Conservation (phyloP, 2,329 filamentous ascomycete species). For the Torrubiellomyces zombiae region DNA sequence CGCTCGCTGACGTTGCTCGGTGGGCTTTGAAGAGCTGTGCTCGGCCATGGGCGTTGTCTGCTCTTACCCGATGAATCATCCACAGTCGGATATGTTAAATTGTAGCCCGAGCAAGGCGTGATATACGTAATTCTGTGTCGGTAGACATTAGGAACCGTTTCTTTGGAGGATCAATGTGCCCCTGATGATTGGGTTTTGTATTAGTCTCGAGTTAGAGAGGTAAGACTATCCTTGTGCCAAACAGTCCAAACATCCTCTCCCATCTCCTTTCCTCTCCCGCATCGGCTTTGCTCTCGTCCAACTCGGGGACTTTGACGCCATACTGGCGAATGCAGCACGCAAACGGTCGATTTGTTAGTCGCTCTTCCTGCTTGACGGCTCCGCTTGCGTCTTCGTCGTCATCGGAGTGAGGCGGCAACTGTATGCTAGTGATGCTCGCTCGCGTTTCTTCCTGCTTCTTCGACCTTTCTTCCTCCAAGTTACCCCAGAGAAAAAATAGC, state of each 20-base stretch:
- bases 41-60: no score
- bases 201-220: background rate
- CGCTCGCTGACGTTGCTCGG: no score
- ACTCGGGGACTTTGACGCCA: constrained; percentile 32
- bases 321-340: constrained; percentile 57
- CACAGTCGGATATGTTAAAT: no score
- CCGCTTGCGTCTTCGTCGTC: constrained; percentile 1
- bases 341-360: constrained; percentile 41
- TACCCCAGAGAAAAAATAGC: constrained; percentile 70
- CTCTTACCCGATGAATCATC: no score
- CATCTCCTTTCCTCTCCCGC: constrained; percentile 32
- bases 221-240: constrained; percentile 41
- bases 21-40: no score
- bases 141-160: no score
- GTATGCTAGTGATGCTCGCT: background rate
- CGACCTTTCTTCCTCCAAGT: constrained; percentile 56
- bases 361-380: constrained; percentile 1
- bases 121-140: no score
- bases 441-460: constrained; percentile 3
- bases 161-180: no score
- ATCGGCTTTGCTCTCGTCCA: constrained; percentile 24
- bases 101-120: no score
- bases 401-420: constrained; percentile 5
- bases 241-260: constrained; percentile 47
- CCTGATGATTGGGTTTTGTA: no score